Conservation (phyloP, 768 basidiomycete species). For the Boletus coccyginus region DNA sequence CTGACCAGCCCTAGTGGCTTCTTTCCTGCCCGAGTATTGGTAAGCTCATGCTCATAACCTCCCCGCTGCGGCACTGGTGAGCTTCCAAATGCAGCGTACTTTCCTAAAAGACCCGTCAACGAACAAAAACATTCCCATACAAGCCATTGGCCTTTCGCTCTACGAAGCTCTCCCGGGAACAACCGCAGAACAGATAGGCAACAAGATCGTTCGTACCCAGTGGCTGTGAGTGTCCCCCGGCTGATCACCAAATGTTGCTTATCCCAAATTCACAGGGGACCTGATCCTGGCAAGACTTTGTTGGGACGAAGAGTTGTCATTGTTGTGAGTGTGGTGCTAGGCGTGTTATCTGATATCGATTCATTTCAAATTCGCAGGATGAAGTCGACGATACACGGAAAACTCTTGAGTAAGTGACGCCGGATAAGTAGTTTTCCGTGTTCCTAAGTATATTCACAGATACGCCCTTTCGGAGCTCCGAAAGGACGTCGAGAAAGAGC, state of each 20-base stretch:
- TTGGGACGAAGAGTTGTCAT: conserved; percentile 82
- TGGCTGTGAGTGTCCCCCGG: conserved; percentile 69
- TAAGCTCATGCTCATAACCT: conserved; percentile 24
- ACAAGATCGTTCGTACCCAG: conserved; percentile 90
- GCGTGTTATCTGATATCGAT: conserved; percentile 14
- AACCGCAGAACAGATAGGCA: conserved; percentile 70
- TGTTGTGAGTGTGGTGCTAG: conserved; percentile 51
- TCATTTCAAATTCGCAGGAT: conserved; percentile 46
- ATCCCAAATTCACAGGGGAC: conserved; percentile 43
- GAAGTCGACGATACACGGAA: conserved; percentile 88
- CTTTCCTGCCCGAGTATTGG: conserved; percentile 93
- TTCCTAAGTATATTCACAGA: conserved; percentile 37
- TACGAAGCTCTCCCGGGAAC: conserved; percentile 87
- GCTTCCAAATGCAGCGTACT: conserved; percentile 55
- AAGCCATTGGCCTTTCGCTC: conserved; percentile 93
- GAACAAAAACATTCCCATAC: conserved; percentile 84
- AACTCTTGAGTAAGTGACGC: conserved; percentile 71
- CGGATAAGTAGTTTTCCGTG: not conserved
- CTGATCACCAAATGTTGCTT: not conserved
- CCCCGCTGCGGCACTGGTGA: not conserved
- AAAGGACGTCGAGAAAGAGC: conserved; percentile 79
- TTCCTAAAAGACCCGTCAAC: conserved; percentile 71
- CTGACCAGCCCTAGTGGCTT: conserved; percentile 62
- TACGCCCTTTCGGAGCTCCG: conserved; percentile 89
- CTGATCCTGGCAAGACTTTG: conserved; percentile 63